Percentiles rank a stretch among this genome's conserved stretches.
Evolutionary conservation across 164 flowering plant genomes (phyloP).

Genomic region (Umbellularia californica): DNA sequence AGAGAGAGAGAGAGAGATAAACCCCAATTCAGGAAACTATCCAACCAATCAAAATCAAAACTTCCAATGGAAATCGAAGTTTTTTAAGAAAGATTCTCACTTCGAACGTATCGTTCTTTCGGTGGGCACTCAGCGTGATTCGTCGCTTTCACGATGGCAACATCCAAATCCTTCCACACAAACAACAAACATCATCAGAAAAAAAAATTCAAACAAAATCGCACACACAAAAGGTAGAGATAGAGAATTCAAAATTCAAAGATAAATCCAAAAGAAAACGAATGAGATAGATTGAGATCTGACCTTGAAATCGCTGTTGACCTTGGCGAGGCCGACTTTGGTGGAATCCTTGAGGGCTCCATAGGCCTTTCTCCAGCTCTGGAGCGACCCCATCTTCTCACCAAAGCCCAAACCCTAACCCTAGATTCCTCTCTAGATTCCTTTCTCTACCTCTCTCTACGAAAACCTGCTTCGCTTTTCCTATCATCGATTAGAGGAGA

Average conservation of each 20-base stretch:
- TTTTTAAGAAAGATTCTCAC: conserved; percentile 30
- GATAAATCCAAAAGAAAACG: not conserved
- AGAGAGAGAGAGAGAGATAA: too few species aligned
- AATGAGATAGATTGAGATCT: not conserved
- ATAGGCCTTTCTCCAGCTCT: conserved; percentile 61
- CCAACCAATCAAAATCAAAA: not conserved
- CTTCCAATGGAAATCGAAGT: not conserved
- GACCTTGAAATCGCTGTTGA: conserved; percentile 77
- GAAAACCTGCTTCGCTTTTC: too few species aligned
- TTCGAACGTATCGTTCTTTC: conserved; percentile 73
- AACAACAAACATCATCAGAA: not conserved
- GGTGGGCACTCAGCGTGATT: conserved; percentile 86
- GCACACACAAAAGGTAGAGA: conserved; percentile 3
- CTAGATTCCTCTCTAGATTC: not conserved
- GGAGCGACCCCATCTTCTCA: conserved; percentile 51
- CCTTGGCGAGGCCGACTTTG: conserved; percentile 72
- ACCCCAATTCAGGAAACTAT: not conserved
- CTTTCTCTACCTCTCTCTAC: not conserved
- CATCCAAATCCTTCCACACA: conserved; percentile 61
- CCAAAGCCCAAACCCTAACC: not conserved
- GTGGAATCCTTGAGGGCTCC: conserved; percentile 84
- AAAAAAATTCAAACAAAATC: not conserved
- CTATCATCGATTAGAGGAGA: not conserved
- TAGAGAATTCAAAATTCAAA: not conserved
- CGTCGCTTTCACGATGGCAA: conserved; percentile 83